Percentiles rank a stretch among this genome's conserved stretches.
phyloP scores from a whole-genome alignment of 768 basidiomycete species.

The Panellus pusillus region DNA sequence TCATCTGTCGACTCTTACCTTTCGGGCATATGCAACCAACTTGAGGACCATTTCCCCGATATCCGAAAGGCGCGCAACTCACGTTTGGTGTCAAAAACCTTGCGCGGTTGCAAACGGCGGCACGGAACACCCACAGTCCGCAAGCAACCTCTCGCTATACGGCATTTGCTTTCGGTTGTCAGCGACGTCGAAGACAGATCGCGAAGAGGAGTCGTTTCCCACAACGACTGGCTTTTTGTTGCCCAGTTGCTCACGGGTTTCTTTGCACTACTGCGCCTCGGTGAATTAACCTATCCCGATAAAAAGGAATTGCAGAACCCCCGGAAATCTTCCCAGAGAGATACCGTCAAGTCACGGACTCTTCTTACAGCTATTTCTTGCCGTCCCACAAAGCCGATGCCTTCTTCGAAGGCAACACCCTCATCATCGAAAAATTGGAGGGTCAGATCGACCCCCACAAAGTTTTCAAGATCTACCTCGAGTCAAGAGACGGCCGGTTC shows the following conservation, averaged over 20 bases:
- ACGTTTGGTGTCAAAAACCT: constrained; percentile 28
- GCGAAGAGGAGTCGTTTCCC: background rate
- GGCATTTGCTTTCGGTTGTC: constrained; percentile 16
- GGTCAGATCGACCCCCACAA: too few species aligned
- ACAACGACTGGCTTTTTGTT: constrained; percentile 30
- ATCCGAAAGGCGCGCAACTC: constrained; percentile 25
- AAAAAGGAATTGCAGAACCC: too few species aligned
- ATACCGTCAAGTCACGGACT: too few species aligned
- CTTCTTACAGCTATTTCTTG: too few species aligned
- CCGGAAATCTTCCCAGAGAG: too few species aligned
- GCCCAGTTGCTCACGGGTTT: constrained; percentile 26
- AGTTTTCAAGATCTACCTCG: too few species aligned
- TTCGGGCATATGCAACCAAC: constrained; percentile 39
- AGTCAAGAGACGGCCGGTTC: too few species aligned
- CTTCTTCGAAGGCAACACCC: too few species aligned
- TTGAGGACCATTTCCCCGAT: constrained; percentile 35
- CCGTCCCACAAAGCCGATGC: too few species aligned
- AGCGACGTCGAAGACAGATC: background rate
- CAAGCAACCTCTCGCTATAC: constrained; percentile 28
- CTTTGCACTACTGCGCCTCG: too few species aligned
- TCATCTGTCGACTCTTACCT: constrained; percentile 36
- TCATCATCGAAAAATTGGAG: too few species aligned
- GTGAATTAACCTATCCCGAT: too few species aligned
- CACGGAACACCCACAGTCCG: constrained; percentile 19
- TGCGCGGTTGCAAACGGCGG: constrained; percentile 31